Evolutionary conservation across 2,329 filamentous ascomycete genomes (phyloP).

Genomic region (Huntiella omanensis): DNA sequence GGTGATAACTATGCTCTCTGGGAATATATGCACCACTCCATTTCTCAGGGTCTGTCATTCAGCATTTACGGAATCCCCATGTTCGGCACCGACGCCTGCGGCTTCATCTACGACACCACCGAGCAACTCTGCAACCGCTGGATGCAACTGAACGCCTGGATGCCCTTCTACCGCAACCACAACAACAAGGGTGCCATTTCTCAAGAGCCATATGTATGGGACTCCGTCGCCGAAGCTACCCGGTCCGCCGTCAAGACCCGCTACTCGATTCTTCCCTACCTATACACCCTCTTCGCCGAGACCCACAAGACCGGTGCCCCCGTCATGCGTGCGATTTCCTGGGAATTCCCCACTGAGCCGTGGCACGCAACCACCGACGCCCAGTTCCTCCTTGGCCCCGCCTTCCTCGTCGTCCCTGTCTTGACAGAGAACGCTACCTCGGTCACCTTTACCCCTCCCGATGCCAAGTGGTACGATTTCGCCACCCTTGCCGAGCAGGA

Average conservation of each 20-base stretch:
- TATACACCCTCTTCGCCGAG: slow-evolving; percentile 51
- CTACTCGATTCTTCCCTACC: slow-evolving; percentile 67
- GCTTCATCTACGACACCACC: slow-evolving; percentile 46
- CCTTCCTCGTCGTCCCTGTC: slow-evolving; percentile 30
- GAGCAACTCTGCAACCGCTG: slow-evolving; percentile 49
- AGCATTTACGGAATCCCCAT: slow-evolving; percentile 51
- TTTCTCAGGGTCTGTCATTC: slow-evolving; percentile 60
- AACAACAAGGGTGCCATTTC: slow-evolving; percentile 25
- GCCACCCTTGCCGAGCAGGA: slow-evolving; percentile 28
- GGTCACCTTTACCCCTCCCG: slow-evolving; percentile 29
- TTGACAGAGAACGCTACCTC: slow-evolving; percentile 24
- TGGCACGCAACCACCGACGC: slow-evolving; percentile 27
- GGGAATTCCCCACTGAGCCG: slow-evolving; percentile 39
- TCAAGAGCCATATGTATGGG: slow-evolving; percentile 56
- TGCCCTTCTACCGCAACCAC: slow-evolving; percentile 55
- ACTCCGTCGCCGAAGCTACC: slow-evolving; percentile 41
- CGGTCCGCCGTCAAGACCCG: slow-evolving; percentile 50
- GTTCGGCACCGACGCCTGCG: slow-evolving; percentile 58
- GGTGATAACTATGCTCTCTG: slow-evolving; percentile 56
- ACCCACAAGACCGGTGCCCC: slow-evolving; percentile 44
- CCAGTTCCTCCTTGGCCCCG: slow-evolving; percentile 32
- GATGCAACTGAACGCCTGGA: slow-evolving; percentile 51
- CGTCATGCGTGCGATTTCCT: slow-evolving; percentile 52
- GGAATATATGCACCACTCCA: slow-evolving; percentile 57
- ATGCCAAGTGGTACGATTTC: slow-evolving; percentile 30